A percentile compares a stretch with the other conserved stretches of the same genome.
phyloP scores from a whole-genome alignment of 2,329 filamentous ascomycete genomes.

The Paracorniculantispora psalliotae region DNA sequence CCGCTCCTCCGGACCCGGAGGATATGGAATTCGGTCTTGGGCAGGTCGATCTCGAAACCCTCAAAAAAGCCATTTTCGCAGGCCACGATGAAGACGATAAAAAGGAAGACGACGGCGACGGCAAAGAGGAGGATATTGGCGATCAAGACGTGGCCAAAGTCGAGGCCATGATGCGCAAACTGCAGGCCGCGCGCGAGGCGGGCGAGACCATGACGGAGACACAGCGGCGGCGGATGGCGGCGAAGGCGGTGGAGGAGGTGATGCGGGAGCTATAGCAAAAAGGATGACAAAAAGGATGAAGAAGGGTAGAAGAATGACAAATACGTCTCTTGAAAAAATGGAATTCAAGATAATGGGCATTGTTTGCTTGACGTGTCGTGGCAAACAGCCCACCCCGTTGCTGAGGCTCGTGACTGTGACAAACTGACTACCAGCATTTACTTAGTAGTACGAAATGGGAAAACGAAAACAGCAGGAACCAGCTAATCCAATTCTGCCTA shows the following conservation, averaged over 20 bases:
- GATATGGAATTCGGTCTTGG: slow-evolving; percentile 50
- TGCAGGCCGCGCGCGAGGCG: slow-evolving; percentile 57
- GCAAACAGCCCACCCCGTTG: neutral
- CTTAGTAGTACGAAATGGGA: too few species aligned
- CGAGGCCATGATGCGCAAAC: slow-evolving; percentile 58
- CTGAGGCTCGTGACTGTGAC: too few species aligned
- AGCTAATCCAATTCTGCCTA: too few species aligned
- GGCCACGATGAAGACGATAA: neutral
- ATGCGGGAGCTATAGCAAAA: slow-evolving; percentile 51
- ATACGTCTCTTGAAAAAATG: neutral
- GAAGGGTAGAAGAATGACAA: neutral
- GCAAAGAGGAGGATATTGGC: slow-evolving; percentile 33
- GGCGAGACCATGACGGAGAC: slow-evolving; percentile 55
- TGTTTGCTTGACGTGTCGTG: neutral
- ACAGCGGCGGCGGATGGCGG: slow-evolving; percentile 56
- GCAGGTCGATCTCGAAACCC: slow-evolving; percentile 45
- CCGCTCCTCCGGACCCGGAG: slow-evolving; percentile 37
- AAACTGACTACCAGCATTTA: too few species aligned
- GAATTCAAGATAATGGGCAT: neutral
- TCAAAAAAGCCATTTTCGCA: slow-evolving; percentile 49
- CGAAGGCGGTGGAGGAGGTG: slow-evolving; percentile 57
- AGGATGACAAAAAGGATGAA: neutral
- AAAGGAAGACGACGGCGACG: neutral
- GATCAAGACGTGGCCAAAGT: slow-evolving; percentile 54
- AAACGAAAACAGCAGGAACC: too few species aligned